A percentile compares a stretch with the other conserved stretches of the same genome.
These are phyloP conservation scores for Tulasnella sp. DNA, from an alignment of 768 basidiomycete species.

Conservation along the genomic window DNA sequence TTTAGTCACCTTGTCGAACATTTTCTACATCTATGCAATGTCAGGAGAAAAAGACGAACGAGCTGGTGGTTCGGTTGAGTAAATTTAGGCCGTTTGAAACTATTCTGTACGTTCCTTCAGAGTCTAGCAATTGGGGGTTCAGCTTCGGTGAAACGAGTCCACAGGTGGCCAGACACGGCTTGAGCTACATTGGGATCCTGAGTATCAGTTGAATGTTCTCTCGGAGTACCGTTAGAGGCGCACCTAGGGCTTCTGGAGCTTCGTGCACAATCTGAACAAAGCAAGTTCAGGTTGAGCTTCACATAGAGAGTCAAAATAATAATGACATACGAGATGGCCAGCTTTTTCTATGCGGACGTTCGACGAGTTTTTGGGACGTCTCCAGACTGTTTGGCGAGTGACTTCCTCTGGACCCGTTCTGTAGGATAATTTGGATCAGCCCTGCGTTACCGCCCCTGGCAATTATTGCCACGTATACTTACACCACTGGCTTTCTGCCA, in stretches of 20 bases:
- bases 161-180: not conserved
- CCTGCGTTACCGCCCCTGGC: not conserved
- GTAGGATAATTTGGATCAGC: not conserved
- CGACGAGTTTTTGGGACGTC: constrained; percentile 37
- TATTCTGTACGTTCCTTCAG: not conserved
- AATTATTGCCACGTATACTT: constrained; percentile 26
- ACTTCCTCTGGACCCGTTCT: constrained; percentile 26
- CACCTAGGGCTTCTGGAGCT: not conserved
- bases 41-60: too few species aligned
- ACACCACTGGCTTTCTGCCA: constrained; percentile 42
- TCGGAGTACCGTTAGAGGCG: not conserved
- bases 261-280: not conserved
- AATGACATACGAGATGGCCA: constrained; percentile 36
- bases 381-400: constrained; percentile 35
- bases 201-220: not conserved
- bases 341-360: constrained; percentile 36
- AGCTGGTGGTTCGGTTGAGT: too few species aligned
- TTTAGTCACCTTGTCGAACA: too few species aligned
- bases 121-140: not conserved
- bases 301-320: too few species aligned
- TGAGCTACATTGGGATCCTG: not conserved
- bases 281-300: too few species aligned
- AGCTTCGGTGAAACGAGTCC: not conserved
- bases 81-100: too few species aligned
- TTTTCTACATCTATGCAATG: too few species aligned